Conservation (phyloP, 345 rosid species). For the Lumnitzera littorea region DNA sequence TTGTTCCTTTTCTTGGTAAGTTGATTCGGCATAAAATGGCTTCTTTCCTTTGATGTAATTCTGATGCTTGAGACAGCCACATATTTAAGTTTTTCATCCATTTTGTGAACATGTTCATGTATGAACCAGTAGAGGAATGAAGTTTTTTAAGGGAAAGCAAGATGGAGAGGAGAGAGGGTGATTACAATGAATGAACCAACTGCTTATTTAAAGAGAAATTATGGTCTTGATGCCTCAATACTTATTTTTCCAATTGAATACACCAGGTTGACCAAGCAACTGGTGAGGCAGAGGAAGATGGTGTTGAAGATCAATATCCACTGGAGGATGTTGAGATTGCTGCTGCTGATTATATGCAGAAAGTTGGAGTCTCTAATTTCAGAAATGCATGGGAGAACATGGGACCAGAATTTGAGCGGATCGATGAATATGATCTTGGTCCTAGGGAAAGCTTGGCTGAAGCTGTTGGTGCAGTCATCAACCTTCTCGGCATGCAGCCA, state of each 20-base stretch:
- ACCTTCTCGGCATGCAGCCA: slow-evolving; percentile 98
- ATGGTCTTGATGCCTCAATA: background rate
- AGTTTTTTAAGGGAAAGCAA: no score
- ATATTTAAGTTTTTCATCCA: no score
- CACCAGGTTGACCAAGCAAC: slow-evolving; percentile 80
- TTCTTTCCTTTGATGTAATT: no score
- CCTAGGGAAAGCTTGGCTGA: slow-evolving; percentile 83
- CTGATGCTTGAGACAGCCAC: no score
- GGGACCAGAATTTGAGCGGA: slow-evolving; percentile 66
- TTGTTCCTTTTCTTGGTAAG: no score
- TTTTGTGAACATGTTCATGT: no score
- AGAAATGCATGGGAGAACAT: slow-evolving; percentile 96
- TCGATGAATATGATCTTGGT: slow-evolving; percentile 96
- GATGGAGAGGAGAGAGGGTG: background rate
- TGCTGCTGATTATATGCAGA: slow-evolving; percentile 83
- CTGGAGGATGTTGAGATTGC: slow-evolving; percentile 94
- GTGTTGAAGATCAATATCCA: slow-evolving; percentile 97
- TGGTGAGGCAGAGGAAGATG: slow-evolving; percentile 92
- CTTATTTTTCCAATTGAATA: slow-evolving; percentile 5
- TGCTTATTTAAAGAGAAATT: background rate
- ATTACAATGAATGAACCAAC: background rate
- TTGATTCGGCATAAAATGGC: no score
- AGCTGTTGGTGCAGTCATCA: slow-evolving; percentile 76
- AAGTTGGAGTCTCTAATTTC: slow-evolving; percentile 87
- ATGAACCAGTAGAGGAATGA: no score